Evolutionary conservation across 257 asterid species (phyloP).

Genomic region (Plantago elongata): DNA sequence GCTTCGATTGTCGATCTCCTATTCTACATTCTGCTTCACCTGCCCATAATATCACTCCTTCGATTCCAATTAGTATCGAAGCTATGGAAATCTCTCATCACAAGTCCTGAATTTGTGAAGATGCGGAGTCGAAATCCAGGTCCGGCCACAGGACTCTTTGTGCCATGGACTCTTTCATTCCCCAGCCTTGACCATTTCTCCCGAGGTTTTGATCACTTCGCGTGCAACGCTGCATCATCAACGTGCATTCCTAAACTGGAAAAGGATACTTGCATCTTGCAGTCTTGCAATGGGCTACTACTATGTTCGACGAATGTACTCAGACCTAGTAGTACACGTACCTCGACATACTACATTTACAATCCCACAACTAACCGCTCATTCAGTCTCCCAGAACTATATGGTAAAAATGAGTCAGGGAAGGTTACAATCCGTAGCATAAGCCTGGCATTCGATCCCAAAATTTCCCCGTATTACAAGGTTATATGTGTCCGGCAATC

Average conservation of each 20-base stretch:
- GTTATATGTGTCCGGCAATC: not conserved
- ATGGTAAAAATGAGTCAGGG: not conserved
- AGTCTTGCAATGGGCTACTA: not conserved
- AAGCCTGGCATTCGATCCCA: slow-evolving; percentile 1
- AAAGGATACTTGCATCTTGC: not conserved
- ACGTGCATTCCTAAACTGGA: no score
- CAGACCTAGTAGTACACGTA: no score
- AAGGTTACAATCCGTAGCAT: not conserved
- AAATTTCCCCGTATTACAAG: not conserved
- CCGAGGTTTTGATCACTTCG: no score
- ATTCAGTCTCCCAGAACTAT: not conserved
- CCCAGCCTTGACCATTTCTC: no score
- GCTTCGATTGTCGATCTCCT: slow-evolving; percentile 24
- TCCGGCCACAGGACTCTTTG: not conserved
- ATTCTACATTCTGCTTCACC: slow-evolving; percentile 22
- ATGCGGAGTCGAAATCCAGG: not conserved
- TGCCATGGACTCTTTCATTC: not conserved
- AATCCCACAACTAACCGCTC: not conserved
- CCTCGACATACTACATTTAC: not conserved
- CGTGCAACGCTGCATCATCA: no score
- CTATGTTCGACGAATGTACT: not conserved
- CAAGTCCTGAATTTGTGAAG: slow-evolving; percentile 19
- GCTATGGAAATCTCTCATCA: slow-evolving; percentile 32
- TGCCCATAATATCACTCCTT: slow-evolving; percentile 27
- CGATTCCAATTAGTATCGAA: slow-evolving; percentile 34